Conservation (phyloP, 1,284 basidiomycete genomes). For the Cryptococcus sp. region DNA sequence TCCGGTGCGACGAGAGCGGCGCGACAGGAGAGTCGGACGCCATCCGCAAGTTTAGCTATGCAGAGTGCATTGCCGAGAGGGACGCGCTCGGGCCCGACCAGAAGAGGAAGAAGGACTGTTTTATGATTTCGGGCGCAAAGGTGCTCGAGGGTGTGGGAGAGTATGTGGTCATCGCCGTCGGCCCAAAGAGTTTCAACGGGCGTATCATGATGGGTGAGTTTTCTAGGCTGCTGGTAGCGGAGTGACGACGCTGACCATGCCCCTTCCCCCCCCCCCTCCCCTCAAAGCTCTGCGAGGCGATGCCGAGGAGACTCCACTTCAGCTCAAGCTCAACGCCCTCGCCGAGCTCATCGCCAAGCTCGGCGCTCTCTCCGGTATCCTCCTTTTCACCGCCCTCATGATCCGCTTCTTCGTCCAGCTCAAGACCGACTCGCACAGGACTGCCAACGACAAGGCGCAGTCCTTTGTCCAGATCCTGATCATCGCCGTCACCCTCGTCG, state of each 20-base stretch:
- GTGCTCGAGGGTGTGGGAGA: constrained; percentile 91
- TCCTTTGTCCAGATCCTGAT: constrained; percentile 91
- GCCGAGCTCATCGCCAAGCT: constrained; percentile 93
- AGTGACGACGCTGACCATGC: constrained; percentile 5
- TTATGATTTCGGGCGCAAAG: constrained; percentile 89
- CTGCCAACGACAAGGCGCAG: constrained; percentile 78
- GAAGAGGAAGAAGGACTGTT: constrained; percentile 75
- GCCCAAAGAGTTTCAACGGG: constrained; percentile 88
- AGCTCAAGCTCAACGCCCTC: constrained; percentile 85
- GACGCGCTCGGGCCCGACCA: constrained; percentile 42
- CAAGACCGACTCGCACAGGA: constrained; percentile 61
- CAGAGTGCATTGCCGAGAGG: constrained; percentile 63
- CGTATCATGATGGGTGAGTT: constrained; percentile 88
- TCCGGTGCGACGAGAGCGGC: constrained; percentile 93
- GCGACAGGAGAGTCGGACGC: constrained; percentile 96
- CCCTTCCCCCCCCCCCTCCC: no score
- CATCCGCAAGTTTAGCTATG: constrained; percentile 81
- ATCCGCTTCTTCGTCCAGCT: constrained; percentile 92
- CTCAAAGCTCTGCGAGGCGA: constrained; percentile 43
- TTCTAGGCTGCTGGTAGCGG: background rate
- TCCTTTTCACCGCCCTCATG: constrained; percentile 81
- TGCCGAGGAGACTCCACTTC: constrained; percentile 69
- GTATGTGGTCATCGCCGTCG: constrained; percentile 90
- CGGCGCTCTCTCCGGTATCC: constrained; percentile 74
- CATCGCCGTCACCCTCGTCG: constrained; percentile 89